Evolutionary conservation across 2,329 filamentous ascomycete species (phyloP).

Genomic region (Cladophialophora yegresii): DNA sequence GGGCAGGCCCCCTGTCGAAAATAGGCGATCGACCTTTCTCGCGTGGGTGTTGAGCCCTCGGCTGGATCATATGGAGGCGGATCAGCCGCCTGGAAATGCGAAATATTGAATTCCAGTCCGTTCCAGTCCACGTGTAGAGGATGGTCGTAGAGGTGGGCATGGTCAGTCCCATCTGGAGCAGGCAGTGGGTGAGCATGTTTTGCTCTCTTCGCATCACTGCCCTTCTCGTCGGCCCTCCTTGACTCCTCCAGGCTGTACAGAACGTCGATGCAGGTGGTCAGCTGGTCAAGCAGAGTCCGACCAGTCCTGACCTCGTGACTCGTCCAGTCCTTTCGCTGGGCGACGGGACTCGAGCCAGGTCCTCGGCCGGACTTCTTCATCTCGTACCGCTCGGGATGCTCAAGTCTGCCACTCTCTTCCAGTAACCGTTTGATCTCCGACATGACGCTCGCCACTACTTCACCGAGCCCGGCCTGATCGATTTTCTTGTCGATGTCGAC

Average conservation of each 20-base stretch:
- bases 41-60: slow-evolving; percentile 24
- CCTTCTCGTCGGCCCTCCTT: slow-evolving; percentile 42
- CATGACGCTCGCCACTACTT: slow-evolving; percentile 65
- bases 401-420: slow-evolving; percentile 62
- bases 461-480: slow-evolving; percentile 63
- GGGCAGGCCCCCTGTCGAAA: slow-evolving; percentile 27
- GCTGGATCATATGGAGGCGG: slow-evolving; percentile 36
- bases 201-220: slow-evolving; percentile 24
- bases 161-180: slow-evolving; percentile 22
- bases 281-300: slow-evolving; percentile 55
- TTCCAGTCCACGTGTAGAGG: slow-evolving; percentile 36
- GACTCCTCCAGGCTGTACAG: slow-evolving; percentile 65
- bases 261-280: slow-evolving; percentile 65
- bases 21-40: slow-evolving; percentile 32
- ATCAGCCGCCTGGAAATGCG: slow-evolving; percentile 27
- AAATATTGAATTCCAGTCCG: slow-evolving; percentile 30
- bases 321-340: slow-evolving; percentile 34
- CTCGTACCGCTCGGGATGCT: slow-evolving; percentile 42
- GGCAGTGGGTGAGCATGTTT: slow-evolving; percentile 26
- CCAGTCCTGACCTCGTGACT: slow-evolving; percentile 37
- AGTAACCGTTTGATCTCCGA: slow-evolving; percentile 64
- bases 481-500: slow-evolving; percentile 63
- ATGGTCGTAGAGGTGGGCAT: slow-evolving; percentile 31
- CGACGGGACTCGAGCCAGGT: slow-evolving; percentile 28
- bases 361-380: slow-evolving; percentile 41